phyloP scores from a whole-genome alignment of 2,329 filamentous ascomycete species.

The Ceratocystis cacaofunesta region DNA sequence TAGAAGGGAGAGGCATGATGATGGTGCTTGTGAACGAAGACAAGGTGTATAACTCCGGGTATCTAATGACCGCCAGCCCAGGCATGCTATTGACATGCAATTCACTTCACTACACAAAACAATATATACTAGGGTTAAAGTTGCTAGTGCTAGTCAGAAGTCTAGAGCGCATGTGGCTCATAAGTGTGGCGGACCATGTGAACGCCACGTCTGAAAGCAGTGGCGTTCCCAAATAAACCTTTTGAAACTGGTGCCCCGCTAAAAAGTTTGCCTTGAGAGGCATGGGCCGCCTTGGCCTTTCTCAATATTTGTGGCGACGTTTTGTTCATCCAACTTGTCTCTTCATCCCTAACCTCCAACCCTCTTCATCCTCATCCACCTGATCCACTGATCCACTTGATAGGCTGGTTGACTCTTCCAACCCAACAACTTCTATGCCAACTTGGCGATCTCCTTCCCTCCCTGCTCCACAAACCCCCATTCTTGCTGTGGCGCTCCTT shows the following conservation, averaged over 20 bases:
- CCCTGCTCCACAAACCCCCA: background rate
- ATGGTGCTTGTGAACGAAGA: background rate
- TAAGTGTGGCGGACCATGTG: background rate
- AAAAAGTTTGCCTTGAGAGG: background rate
- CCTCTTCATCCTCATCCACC: background rate
- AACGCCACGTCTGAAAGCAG: background rate
- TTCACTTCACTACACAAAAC: background rate
- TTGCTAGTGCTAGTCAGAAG: too few species aligned
- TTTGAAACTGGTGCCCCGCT: background rate
- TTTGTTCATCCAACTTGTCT: background rate
- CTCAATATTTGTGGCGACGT: background rate
- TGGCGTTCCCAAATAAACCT: background rate
- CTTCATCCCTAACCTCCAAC: background rate
- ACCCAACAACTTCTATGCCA: background rate
- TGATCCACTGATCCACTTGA: background rate
- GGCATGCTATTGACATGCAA: background rate
- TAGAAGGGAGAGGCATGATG: background rate
- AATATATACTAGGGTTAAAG: background rate
- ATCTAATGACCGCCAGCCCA: background rate
- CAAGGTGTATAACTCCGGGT: background rate
- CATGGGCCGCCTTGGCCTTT: background rate
- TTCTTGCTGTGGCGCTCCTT: background rate
- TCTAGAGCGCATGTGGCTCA: background rate
- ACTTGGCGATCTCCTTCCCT: background rate
- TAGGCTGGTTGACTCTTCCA: background rate